A percentile compares a stretch with the other conserved stretches of the same genome.
Conservation (phyloP, 768 basidiomycete species). For the Lepiota venenata region DNA sequence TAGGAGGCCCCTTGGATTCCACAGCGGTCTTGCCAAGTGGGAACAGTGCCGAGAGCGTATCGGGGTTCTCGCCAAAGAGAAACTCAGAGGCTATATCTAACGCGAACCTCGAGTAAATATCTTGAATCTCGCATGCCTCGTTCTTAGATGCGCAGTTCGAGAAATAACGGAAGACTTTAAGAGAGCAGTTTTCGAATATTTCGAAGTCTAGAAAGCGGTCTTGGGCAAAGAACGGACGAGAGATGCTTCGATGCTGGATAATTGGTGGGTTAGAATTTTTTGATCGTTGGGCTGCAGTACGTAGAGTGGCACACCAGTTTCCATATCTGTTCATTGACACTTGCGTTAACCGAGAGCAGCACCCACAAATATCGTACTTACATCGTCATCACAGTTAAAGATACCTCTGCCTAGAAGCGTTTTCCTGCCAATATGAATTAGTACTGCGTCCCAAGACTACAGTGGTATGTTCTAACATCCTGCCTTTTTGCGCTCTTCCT, state of each 20-base stretch:
- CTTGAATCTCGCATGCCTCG: slow-evolving; percentile 60
- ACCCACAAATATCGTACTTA: slow-evolving; percentile 24
- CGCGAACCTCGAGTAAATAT: slow-evolving; percentile 64
- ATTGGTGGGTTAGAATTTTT: slow-evolving; percentile 3
- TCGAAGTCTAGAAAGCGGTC: slow-evolving; percentile 71
- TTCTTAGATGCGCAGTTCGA: slow-evolving; percentile 32
- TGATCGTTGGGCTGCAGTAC: neutral
- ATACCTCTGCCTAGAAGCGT: slow-evolving; percentile 69
- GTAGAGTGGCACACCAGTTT: slow-evolving; percentile 45
- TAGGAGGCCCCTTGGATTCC: slow-evolving; percentile 61
- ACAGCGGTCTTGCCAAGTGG: slow-evolving; percentile 44
- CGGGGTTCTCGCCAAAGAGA: slow-evolving; percentile 62
- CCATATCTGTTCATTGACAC: slow-evolving; percentile 41
- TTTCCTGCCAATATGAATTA: slow-evolving; percentile 31
- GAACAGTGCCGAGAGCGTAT: slow-evolving; percentile 53
- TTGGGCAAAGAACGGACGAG: slow-evolving; percentile 73
- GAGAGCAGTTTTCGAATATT: slow-evolving; percentile 55
- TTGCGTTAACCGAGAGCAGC: neutral
- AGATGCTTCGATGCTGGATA: slow-evolving; percentile 56
- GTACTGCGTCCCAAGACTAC: neutral
- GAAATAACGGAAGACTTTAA: slow-evolving; percentile 45
- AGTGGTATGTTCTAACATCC: slow-evolving; percentile 43
- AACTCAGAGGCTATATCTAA: slow-evolving; percentile 73
- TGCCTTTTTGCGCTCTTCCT: slow-evolving; percentile 58
- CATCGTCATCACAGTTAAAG: slow-evolving; percentile 75